phyloP scores from a whole-genome alignment of 495 filamentous ascomycete genomes.

The Penicillium malachiteum region DNA sequence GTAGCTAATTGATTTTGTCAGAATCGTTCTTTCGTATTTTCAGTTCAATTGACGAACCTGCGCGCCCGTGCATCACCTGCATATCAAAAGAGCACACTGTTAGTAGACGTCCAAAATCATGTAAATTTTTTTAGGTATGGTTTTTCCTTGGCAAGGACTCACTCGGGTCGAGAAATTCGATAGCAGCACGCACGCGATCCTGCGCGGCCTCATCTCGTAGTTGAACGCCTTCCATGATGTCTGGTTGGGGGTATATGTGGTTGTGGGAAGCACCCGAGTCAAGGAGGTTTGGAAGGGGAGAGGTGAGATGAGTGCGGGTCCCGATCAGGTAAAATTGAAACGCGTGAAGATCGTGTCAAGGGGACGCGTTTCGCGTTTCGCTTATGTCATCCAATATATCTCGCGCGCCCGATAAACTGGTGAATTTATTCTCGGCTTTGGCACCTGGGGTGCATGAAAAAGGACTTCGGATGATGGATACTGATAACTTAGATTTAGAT shows the following conservation, averaged over 20 bases:
- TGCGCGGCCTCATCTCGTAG: slow-evolving; percentile 79
- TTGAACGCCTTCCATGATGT: slow-evolving; percentile 67
- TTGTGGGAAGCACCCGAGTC: slow-evolving; percentile 14
- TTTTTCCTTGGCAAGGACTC: slow-evolving; percentile 26
- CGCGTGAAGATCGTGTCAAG: slow-evolving; percentile 24
- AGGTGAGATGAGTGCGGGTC: slow-evolving; percentile 12
- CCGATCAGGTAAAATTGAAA: slow-evolving; percentile 42
- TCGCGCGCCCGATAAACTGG: background rate
- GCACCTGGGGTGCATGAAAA: no score
- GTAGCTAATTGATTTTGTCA: slow-evolving; percentile 51
- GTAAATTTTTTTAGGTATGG: background rate
- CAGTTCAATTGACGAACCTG: slow-evolving; percentile 44
- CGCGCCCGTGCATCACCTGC: slow-evolving; percentile 53
- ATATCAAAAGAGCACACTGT: slow-evolving; percentile 16
- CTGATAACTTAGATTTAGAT: no score
- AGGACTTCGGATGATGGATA: no score
- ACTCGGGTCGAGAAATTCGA: slow-evolving; percentile 87
- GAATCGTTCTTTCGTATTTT: background rate
- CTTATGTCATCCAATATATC: background rate
- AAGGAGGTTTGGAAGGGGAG: slow-evolving; percentile 12
- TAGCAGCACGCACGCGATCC: slow-evolving; percentile 75
- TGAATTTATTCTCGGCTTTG: background rate
- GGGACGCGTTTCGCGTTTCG: slow-evolving; percentile 22
- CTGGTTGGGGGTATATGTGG: slow-evolving; percentile 9
- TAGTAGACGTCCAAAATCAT: slow-evolving; percentile 9